Base-by-base conservation (phyloP, 768 basidiomycete species). In the Boletus eberwhitei region DNA sequence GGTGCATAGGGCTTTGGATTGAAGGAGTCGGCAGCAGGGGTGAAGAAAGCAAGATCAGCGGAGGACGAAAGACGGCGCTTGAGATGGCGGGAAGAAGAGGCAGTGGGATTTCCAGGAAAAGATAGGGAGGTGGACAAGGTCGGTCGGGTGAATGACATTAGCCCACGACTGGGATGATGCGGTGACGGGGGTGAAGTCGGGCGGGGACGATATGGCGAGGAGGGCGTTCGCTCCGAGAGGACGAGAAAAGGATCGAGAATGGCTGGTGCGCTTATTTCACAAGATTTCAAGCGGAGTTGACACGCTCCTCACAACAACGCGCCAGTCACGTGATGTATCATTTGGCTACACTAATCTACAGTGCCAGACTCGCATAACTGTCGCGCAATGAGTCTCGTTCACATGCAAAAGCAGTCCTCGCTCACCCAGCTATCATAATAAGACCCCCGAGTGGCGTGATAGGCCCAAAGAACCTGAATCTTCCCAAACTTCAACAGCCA, bases 401-500 rank as follows among this genome's bases (percentile, higher is more conserved):
- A 2, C 26, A 43, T 32, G 17, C 39, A 48, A 13, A 48, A 47
- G 8, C 41, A 34, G 34, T 47, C 45, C 35, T 36, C 24, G 57
- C 83, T 72, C 63, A 87, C 86, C 87, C 87, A 32, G 81, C 80
- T 60, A 87, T 86, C 82, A 86, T 83, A 1, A 81, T 48, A 19
- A 77, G 52, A 4, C 82, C 88, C 2, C 86, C 87, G 8, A 88
- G 59, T 0, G 88, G 87, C 29, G 87, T 89, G 47, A 86, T 70
- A 8, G 85, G 86, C 0, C 86, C 87, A 22, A 88, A 59, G 55
- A 77, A 74, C 57, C 68, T 79, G 57, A 82, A 66, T 37, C 78
- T 81, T 57, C 17, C 17, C 32, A 47, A 50, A 52, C 16, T 21
- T 59, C 45, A 59, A 48, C 24, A 50, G 8, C 43, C 29, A n/a